Evolutionary conservation across 768 basidiomycete species (phyloP).

Genomic region (Atractiella rhizophila): DNA sequence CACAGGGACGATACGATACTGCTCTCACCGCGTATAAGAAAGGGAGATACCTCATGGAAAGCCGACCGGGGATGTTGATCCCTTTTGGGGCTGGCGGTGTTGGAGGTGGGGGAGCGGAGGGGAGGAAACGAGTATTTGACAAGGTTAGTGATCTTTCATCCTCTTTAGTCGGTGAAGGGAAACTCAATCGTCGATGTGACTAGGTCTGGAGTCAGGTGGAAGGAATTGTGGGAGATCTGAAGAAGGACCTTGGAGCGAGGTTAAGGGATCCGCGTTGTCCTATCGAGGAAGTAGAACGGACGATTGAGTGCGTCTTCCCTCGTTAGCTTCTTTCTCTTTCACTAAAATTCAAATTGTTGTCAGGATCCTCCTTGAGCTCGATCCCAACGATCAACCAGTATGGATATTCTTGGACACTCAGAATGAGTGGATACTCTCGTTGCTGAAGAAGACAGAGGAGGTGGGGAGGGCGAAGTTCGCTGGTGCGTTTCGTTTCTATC

Average conservation of each 20-base stretch:
- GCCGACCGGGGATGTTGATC: conserved; percentile 60
- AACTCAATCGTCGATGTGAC: not conserved
- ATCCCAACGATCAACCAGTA: conserved; percentile 61
- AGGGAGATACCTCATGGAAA: conserved; percentile 68
- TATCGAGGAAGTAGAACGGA: conserved; percentile 87
- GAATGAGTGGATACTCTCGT: conserved; percentile 53
- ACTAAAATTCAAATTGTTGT: not conserved
- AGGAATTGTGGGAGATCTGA: conserved; percentile 81
- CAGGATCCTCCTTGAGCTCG: conserved; percentile 71
- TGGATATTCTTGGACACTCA: conserved; percentile 93
- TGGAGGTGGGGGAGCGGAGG: conserved; percentile 36
- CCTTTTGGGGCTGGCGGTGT: conserved; percentile 27
- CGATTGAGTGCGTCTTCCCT: conserved; percentile 49
- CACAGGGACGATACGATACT: conserved; percentile 70
- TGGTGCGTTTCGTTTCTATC: too few relatives aligned
- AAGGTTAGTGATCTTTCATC: conserved; percentile 26
- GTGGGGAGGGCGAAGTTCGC: conserved; percentile 9
- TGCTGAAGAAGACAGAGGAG: conserved; percentile 5
- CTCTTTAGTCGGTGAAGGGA: not conserved
- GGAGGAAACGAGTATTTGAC: conserved; percentile 75
- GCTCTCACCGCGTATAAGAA: conserved; percentile 93
- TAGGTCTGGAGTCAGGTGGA: conserved; percentile 75
- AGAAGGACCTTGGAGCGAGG: conserved; percentile 44
- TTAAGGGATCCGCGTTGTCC: conserved; percentile 52
- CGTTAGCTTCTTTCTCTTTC: not conserved